Base-by-base conservation (phyloP, 805 yeast genomes). In the Saccharomycodes ludwigii region DNA sequence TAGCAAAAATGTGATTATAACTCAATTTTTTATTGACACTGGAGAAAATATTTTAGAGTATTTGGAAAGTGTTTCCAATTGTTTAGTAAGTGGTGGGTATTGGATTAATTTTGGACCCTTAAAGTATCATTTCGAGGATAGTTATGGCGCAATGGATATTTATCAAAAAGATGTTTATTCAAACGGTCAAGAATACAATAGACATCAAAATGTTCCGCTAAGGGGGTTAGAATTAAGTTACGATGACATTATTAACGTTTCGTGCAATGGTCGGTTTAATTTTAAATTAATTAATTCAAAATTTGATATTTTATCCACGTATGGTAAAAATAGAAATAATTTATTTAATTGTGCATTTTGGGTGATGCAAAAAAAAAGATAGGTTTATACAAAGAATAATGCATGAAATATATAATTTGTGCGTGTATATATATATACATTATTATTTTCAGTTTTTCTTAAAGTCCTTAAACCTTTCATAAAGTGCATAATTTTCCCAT, bases 31-130 rank as follows among this genome's bases (percentile, higher is more conserved):
- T 42, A 44, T 73, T 12, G 79, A 73, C 40, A 73, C 78, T 0
- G 71, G 74, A 2, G 48, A 61, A 13, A 71, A 72, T 43, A 52
- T 73, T 19, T 59, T 73, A 10, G 76, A 73, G 32, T 72, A 71
- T 41, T 28, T 73, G 24, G 56, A 56, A 33, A 52, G 71, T 0
- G 64, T 73, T 3, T 46, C 48, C 21, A 58, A 68, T 41, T 59
- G 67, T 19, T 39, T 73, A 34, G 54, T 55, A 17, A 44, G 48
- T 0, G 58, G 54, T 15, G 78, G 77, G 0, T 40, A 52, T 16
- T 73, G 79, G 78, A 52, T 71, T 14, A 73, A 73, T 42, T 66
- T 71, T 44, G 82, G 82, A 0, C 81, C 79, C 0, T 48, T 74
- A 22, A 52, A 70, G 27, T 73, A 81, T 76, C 84, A 76, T 48